A percentile compares a stretch with the other conserved stretches of the same genome.
Conservation (phyloP, 257 asterid genomes). For the Solanum bulbocastanum region DNA sequence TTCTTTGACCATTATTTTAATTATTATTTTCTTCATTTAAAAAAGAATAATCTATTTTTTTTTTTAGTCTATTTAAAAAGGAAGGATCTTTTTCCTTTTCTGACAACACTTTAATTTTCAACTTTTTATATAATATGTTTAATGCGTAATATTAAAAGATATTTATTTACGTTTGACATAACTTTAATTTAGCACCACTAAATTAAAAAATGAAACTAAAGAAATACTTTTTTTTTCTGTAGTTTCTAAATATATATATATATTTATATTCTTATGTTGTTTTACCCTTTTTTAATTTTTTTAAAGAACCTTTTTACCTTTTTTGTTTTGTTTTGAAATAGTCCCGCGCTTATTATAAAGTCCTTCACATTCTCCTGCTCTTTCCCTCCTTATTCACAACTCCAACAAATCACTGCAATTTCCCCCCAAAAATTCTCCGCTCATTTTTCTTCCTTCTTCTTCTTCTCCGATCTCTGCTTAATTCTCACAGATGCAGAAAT, state of each 20-base stretch:
- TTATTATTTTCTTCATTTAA: too few species aligned
- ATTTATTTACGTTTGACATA: too few species aligned
- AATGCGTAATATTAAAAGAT: too few species aligned
- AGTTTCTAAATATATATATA: too few species aligned
- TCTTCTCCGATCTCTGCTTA: not conserved
- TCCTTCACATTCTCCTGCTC: not conserved
- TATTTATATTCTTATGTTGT: not conserved
- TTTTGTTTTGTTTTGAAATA: not conserved
- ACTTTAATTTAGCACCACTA: too few species aligned
- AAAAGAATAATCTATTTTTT: too few species aligned
- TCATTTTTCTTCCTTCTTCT: not conserved
- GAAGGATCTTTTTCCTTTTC: rapidly evolving
- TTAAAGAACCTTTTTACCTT: not conserved
- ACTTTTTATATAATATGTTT: too few species aligned
- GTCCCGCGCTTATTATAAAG: not conserved
- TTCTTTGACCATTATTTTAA: not conserved
- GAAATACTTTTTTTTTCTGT: too few species aligned
- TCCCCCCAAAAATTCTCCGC: not conserved
- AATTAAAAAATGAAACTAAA: too few species aligned
- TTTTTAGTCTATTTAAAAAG: too few species aligned
- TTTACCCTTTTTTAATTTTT: not conserved
- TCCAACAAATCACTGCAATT: not conserved
- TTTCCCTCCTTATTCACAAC: not conserved
- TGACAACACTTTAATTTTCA: too few species aligned
- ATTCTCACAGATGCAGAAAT: not conserved